Conservation (phyloP, 768 basidiomycete species). For the Tulasnella sp. region DNA sequence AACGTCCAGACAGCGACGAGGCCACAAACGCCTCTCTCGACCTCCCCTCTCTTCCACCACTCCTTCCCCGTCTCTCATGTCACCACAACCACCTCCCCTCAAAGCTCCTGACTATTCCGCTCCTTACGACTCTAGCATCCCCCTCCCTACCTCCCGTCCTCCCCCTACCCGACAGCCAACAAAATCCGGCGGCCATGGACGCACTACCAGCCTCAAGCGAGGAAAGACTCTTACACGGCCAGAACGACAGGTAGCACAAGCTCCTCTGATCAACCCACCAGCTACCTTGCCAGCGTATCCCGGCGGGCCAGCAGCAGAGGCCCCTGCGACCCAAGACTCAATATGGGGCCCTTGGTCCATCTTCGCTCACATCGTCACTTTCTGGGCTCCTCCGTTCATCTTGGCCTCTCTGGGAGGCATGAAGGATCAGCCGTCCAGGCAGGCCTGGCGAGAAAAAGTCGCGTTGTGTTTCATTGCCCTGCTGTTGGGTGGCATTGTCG, state of each 20-base stretch:
- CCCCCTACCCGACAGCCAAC: slow-evolving; percentile 48
- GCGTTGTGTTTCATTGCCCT: slow-evolving; percentile 84
- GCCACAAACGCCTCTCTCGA: slow-evolving; percentile 20
- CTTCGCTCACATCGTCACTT: slow-evolving; percentile 74
- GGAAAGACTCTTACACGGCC: slow-evolving; percentile 96
- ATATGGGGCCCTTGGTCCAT: slow-evolving; percentile 68
- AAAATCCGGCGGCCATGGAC: slow-evolving; percentile 22
- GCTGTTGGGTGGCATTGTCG: slow-evolving; percentile 71
- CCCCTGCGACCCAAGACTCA: slow-evolving; percentile 32
- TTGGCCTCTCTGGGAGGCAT: slow-evolving; percentile 73
- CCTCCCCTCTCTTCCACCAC: slow-evolving; percentile 14
- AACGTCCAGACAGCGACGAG: slow-evolving; percentile 21
- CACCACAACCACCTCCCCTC: not conserved
- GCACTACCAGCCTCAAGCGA: slow-evolving; percentile 59
- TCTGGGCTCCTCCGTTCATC: slow-evolving; percentile 83
- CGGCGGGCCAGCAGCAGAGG: slow-evolving; percentile 42
- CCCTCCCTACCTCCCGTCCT: slow-evolving; percentile 60
- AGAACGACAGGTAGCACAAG: slow-evolving; percentile 89
- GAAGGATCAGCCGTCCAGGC: slow-evolving; percentile 68
- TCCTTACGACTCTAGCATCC: slow-evolving; percentile 43
- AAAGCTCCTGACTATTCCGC: slow-evolving; percentile 3
- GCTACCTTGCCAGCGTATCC: slow-evolving; percentile 44
- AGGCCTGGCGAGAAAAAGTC: slow-evolving; percentile 98
- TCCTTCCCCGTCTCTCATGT: slow-evolving; percentile 11
- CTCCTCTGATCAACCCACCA: slow-evolving; percentile 83